These are phyloP conservation scores for Starmerella khaoyaiensis DNA, from an alignment of 805 yeast species.

Conservation along the genomic window DNA sequence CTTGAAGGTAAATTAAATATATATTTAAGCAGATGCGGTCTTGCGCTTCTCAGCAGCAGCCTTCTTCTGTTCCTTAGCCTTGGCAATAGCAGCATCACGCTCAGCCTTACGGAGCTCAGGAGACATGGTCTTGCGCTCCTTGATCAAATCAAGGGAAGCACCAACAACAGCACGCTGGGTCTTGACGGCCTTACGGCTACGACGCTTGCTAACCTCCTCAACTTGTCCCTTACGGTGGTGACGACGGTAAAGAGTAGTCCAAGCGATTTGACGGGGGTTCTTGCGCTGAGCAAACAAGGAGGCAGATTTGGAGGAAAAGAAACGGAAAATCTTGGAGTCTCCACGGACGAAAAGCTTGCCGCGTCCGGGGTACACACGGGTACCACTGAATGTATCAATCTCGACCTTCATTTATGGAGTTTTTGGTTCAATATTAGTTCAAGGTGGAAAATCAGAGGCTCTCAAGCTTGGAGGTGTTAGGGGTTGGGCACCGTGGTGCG, in stretches of 20 bases:
- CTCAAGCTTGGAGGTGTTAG: too few relatives aligned
- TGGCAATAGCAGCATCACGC: slow-evolving; percentile 75
- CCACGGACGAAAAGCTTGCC: slow-evolving; percentile 99
- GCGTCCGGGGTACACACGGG: slow-evolving; percentile 99
- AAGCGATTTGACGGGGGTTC: slow-evolving; percentile 99
- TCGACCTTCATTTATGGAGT: slow-evolving; percentile 99
- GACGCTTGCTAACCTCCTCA: slow-evolving; percentile 96
- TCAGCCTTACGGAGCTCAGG: slow-evolving; percentile 97
- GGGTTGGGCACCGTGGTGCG: too few relatives aligned
- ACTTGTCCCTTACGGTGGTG: slow-evolving; percentile 99
- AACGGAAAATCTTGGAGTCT: slow-evolving; percentile 99
- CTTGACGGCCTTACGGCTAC: slow-evolving; percentile 94
- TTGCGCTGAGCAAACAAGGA: slow-evolving; percentile 98
- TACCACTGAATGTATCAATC: slow-evolving; percentile 98
- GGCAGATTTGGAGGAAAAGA: slow-evolving; percentile 94
- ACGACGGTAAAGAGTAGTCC: slow-evolving; percentile 99
- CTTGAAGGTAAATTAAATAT: slow-evolving; percentile 12
- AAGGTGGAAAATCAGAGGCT: too few relatives aligned
- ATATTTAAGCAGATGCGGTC: slow-evolving; percentile 40
- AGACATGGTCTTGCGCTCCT: slow-evolving; percentile 90
- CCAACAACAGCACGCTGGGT: slow-evolving; percentile 99
- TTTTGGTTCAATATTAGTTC: too few relatives aligned
- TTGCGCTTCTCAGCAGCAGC: slow-evolving; percentile 87
- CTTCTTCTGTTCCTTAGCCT: slow-evolving; percentile 45
- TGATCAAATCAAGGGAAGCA: slow-evolving; percentile 96